Base-by-base conservation (phyloP, 331 rosid species). In the Cucumis variabilis region DNA sequence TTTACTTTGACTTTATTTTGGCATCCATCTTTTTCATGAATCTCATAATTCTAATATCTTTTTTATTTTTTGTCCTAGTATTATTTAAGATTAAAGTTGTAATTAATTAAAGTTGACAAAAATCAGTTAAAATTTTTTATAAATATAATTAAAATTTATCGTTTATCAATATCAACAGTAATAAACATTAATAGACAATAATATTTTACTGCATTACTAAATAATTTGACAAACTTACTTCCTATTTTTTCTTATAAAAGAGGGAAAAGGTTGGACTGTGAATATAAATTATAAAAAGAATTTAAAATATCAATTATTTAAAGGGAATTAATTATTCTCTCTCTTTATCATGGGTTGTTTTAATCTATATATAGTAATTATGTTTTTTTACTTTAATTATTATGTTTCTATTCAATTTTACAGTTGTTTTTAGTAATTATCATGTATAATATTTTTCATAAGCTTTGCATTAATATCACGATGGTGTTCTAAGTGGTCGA, bases 1-100 rank as follows among this genome's bases (percentile, higher is more conserved):
- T 75, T 37, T 41, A 41, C 30, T 75, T 75, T 68, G 82, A 75
- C 82, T 75, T 33, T 75, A 46, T 75, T 33, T 33, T 75, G 17
- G 0, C 28, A 76, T 76, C 62, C 12, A n/a, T 76, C 82, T 46
- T 24, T 76, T 75, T 46, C 24, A 76, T 46, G 30, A 46, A 44
- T 76, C 82, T 46, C 6, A 21, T 75, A 16, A 75, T 67, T 67
- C 19, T 44, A 65, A 76, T 76, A 33, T 19, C 10, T 44, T 44
- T 44, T 44, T 8, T 28, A 16, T 37, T 0, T 30, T 11, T 4
- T 71, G 15, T 27, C 48, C 5, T 16, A 28, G 27, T 13, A 2
- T 9, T 24, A 9, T 67, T 67, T 67, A 19, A 70, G 33, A 71
- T 16, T 71, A 30, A 71, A 71, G 2, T 16, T 71, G 23, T 58